These are phyloP conservation scores for Przewalskia tangutica DNA, from an alignment of 257 asterid genomes.

Conservation along the genomic window DNA sequence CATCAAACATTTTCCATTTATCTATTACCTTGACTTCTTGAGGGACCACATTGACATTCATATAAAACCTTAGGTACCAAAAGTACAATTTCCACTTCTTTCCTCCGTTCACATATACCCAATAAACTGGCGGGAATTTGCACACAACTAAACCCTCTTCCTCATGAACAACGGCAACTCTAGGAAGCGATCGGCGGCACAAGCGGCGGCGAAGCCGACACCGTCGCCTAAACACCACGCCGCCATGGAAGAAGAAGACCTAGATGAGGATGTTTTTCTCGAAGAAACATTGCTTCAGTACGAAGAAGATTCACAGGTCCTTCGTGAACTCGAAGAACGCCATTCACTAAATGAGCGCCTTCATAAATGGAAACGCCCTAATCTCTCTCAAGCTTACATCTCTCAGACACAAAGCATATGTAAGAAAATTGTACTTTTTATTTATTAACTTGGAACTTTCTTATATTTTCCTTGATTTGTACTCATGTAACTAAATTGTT, in stretches of 20 bases:
- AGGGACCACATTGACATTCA: background rate
- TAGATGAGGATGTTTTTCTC: conserved; percentile 77
- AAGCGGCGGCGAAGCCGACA: conserved; percentile 25
- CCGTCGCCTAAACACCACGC: conserved; percentile 60
- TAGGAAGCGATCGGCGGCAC: conserved; percentile 51
- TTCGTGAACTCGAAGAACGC: conserved; percentile 38
- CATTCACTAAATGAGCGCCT: conserved; percentile 51
- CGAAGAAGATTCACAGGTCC: conserved; percentile 52
- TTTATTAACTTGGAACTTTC: background rate
- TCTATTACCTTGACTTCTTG: background rate
- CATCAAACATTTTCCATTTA: background rate
- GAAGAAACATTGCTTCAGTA: conserved; percentile 74
- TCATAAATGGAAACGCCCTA: conserved; percentile 76
- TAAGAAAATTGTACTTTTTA: too few relatives aligned
- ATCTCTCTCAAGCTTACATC: conserved; percentile 36
- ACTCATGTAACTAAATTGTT: background rate
- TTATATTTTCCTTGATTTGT: background rate
- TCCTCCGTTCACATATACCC: background rate
- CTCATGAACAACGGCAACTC: conserved; percentile 28
- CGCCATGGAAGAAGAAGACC: conserved; percentile 65
- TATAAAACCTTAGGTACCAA: background rate
- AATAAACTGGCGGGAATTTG: conserved; percentile 9
- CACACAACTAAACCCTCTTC: background rate
- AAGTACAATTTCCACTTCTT: background rate
- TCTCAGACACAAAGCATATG: conserved; percentile 6